phyloP scores from a whole-genome alignment of 2,329 filamentous ascomycete species.

The Neonectria hederae region DNA sequence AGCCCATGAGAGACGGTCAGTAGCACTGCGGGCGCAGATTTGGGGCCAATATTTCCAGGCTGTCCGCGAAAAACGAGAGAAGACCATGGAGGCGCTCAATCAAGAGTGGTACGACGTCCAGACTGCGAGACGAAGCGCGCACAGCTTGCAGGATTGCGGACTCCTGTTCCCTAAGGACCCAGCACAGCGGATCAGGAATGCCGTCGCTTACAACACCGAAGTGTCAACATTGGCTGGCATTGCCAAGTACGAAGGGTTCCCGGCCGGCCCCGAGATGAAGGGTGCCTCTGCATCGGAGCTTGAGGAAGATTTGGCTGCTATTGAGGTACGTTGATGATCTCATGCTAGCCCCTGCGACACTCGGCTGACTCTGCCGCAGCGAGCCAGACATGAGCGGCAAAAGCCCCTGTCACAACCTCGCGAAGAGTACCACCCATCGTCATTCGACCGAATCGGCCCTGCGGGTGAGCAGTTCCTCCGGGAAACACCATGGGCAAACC shows the following conservation, averaged over 20 bases:
- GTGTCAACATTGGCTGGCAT: constrained; percentile 90
- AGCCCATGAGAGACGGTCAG: constrained; percentile 76
- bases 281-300: constrained; percentile 77
- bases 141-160: constrained; percentile 82
- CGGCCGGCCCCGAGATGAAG: constrained; percentile 86
- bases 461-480: constrained; percentile 89
- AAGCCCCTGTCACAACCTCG: constrained; percentile 54
- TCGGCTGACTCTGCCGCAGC: constrained; percentile 43
- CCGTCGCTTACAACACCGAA: constrained; percentile 92
- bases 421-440: constrained; percentile 59
- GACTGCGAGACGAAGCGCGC: constrained; percentile 83
- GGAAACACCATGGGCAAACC: constrained; percentile 92
- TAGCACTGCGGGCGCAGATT: constrained; percentile 85
- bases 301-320: constrained; percentile 87
- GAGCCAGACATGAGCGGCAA: constrained; percentile 47
- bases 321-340: constrained; percentile 69
- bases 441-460: constrained; percentile 64
- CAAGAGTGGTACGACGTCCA: constrained; percentile 94
- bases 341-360: constrained; percentile 29
- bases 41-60: constrained; percentile 92
- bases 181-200: constrained; percentile 81
- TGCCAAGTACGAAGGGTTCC: constrained; percentile 95
- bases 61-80: constrained; percentile 83
- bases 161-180: constrained; percentile 82
- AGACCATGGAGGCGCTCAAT: constrained; percentile 80